Base-by-base conservation (phyloP, 1,139 yeast genomes). In the Kodamaea ohmeri region DNA sequence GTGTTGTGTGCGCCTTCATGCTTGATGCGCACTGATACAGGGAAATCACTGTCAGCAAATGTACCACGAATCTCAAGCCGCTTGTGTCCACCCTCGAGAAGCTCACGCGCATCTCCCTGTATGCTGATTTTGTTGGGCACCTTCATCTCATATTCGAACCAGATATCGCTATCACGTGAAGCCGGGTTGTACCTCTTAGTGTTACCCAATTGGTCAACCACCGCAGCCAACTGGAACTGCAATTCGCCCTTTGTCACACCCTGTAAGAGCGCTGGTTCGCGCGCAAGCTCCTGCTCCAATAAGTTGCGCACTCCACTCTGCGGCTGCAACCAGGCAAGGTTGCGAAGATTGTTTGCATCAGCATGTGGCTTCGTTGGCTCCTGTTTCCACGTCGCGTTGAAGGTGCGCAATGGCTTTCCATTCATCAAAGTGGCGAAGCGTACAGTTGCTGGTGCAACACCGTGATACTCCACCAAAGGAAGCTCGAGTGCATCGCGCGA, bases 191-290 rank as follows among this genome's bases (percentile, higher is more conserved):
- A 87, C 40, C 75, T 71, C 40, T 80, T 75, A 2, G 63, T 49
- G 50, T 86, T 86, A 0, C 96, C 96, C 44, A 87, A 67, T 1
- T 83, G 84, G 59, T 90, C 97, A 7, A 72, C 71, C 5, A 89
- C 73, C 44, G 77, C 78, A 32, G 78, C 76, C 31, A 90, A 70
- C 36, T 78, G 78, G 52, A 85, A 88, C 26, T 76, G 71, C 56
- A 86, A 72, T 15, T 63, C 65, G 11, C 95, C 95, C 5, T 77
- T 63, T 15, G 67, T 63, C 11, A 67, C 65, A 1, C 45, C 47
- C 6, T 39, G 22, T 7, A 65, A 44, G 6, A 58, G 37, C 1
- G 49, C 44, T 1, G 64, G 63, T 17, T 56, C 42, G 9, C 50
- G 51, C n/a, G 65, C 46, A 5, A 67, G 39, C 39, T 63, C 65